phyloP scores from a whole-genome alignment of 164 flowering plant species.

The Macadamia integrifolia region DNA sequence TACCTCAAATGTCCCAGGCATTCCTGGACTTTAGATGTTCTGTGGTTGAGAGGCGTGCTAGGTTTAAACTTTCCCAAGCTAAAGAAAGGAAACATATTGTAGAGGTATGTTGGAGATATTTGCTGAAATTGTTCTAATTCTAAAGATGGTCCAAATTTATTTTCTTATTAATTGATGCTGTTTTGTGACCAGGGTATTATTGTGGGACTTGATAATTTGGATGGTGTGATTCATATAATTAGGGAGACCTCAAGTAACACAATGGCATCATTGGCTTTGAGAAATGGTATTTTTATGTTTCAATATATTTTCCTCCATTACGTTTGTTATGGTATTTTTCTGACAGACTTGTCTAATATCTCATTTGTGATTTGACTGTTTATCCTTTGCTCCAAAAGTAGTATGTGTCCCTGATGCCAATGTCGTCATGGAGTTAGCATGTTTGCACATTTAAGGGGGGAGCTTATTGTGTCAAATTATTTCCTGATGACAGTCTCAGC shows the following conservation, averaged over 20 bases:
- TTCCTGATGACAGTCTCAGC: not conserved
- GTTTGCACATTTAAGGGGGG: no score
- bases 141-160: no score
- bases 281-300: conserved; percentile 36
- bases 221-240: conserved; percentile 63
- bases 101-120: conserved; percentile 44
- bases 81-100: conserved; percentile 77
- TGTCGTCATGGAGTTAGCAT: not conserved
- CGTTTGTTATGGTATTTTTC: no score
- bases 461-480: no score
- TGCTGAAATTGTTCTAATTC: no score
- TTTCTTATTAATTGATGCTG: not conserved
- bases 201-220: conserved; percentile 84
- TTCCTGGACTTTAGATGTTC: conserved; percentile 93
- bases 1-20: conserved; percentile 42
- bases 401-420: no score
- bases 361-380: no score
- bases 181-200: conserved; percentile 59
- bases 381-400: no score
- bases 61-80: conserved; percentile 75
- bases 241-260: conserved; percentile 68
- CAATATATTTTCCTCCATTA: not conserved
- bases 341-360: no score
- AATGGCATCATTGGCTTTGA: conserved; percentile 57
- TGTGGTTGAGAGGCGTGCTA: conserved; percentile 87